These are phyloP conservation scores for Tylopilus sp. DNA, from an alignment of 1,284 basidiomycete species.

Conservation along the genomic window DNA sequence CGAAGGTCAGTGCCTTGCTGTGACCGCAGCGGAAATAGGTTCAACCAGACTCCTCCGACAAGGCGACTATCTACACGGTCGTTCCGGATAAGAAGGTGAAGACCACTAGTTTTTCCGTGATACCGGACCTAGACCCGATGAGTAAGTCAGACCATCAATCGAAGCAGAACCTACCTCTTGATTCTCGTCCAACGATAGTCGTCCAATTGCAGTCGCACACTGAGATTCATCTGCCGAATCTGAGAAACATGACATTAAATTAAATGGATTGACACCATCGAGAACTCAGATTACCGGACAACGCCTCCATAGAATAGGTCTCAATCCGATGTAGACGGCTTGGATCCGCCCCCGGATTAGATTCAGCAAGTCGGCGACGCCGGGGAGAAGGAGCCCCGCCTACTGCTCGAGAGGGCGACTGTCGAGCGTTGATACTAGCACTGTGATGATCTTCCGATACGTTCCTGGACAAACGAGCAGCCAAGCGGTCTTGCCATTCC, in stretches of 20 bases:
- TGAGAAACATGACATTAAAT: slow-evolving; percentile 6
- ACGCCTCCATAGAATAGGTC: slow-evolving; percentile 53
- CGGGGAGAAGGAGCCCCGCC: slow-evolving; percentile 37
- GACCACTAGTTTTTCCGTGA: slow-evolving; percentile 70
- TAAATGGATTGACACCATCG: background rate
- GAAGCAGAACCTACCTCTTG: slow-evolving; percentile 50
- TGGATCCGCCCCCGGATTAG: slow-evolving; percentile 7
- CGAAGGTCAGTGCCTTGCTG: slow-evolving; percentile 1
- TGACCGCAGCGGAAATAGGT: slow-evolving; percentile 1
- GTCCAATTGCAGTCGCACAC: slow-evolving; percentile 51
- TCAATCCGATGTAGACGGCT: slow-evolving; percentile 44
- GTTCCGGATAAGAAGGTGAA: slow-evolving; percentile 68
- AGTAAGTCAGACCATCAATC: slow-evolving; percentile 5
- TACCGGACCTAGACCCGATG: slow-evolving; percentile 57
- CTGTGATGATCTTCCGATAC: slow-evolving; percentile 14
- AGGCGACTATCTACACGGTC: slow-evolving; percentile 64
- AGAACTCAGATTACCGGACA: slow-evolving; percentile 30
- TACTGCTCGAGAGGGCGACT: slow-evolving; percentile 15
- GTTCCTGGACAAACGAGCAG: slow-evolving; percentile 46
- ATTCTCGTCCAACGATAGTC: slow-evolving; percentile 80
- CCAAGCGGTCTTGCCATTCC: slow-evolving; percentile 74
- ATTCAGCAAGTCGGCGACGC: slow-evolving; percentile 40
- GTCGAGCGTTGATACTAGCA: slow-evolving; percentile 11
- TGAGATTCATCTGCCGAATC: slow-evolving; percentile 27
- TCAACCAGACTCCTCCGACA: slow-evolving; percentile 72